Conservation (phyloP, 2,329 filamentous ascomycete species). For the Tetracladium maxilliforme region DNA sequence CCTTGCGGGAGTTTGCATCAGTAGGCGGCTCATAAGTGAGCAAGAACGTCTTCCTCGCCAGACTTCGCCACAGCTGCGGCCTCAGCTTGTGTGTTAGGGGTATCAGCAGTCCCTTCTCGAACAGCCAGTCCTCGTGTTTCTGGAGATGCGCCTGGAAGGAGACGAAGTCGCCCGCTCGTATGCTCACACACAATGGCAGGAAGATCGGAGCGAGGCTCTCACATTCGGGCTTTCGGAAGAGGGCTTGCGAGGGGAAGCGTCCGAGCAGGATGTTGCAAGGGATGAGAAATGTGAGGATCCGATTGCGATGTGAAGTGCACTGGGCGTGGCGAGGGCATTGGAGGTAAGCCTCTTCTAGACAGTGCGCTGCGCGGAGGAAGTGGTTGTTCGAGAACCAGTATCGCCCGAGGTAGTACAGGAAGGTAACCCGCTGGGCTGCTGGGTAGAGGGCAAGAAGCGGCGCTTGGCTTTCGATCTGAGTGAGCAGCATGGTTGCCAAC, state of each 20-base stretch:
- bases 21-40: constrained; percentile 59
- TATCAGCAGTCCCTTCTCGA: constrained; percentile 60
- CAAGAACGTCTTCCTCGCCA: constrained; percentile 65
- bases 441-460: constrained; percentile 73
- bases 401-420: constrained; percentile 85
- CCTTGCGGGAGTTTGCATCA: constrained; percentile 38
- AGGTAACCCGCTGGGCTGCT: constrained; percentile 76
- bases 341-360: constrained; percentile 65
- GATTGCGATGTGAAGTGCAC: constrained; percentile 58
- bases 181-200: constrained; percentile 54
- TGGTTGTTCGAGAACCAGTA: constrained; percentile 79
- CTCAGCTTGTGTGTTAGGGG: constrained; percentile 65
- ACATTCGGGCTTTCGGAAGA: constrained; percentile 61
- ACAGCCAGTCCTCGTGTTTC: constrained; percentile 61
- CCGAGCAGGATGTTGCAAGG: constrained; percentile 73
- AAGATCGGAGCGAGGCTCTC: constrained; percentile 50
- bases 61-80: constrained; percentile 69
- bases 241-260: constrained; percentile 54
- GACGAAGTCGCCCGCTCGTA: constrained; percentile 60
- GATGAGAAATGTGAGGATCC: constrained; percentile 74
- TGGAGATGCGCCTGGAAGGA: too few relatives aligned
- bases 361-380: constrained; percentile 62
- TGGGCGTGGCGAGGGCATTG: constrained; percentile 64
- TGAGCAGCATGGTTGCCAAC: constrained; percentile 77
- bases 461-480: constrained; percentile 71